Evolutionary conservation across 192 early-diverging fungal species (phyloP), one percentile per base, ranked within the genome.

Genomic region (Linnemannia elongata): DNA sequence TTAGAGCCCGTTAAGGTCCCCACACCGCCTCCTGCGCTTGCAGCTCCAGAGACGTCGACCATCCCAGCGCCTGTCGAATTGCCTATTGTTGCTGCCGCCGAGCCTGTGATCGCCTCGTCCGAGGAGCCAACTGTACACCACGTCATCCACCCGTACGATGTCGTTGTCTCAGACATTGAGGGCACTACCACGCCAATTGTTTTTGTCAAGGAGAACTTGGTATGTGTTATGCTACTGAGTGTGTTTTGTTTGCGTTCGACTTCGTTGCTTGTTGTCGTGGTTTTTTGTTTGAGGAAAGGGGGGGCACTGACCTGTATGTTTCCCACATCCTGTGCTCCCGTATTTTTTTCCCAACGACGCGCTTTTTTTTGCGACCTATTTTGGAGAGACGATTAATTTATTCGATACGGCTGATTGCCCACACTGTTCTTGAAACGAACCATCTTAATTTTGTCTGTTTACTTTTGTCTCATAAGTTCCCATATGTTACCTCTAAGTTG

Each of bases 141-240:
- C 45, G 35, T 72, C 30, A 38, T 81, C 55, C 75, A 52, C 7
- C 88, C 91, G 0, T 96, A 94, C 77, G 85, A 89, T 63, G 89
- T 82, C 33, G 92, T 95, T 41, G 77, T 98, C 69, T 89, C 96
- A n/a, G 97, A 98, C 82, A 96, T 98, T 80, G 97, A 99, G 88
- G 97, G 98, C 24, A 99, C 98, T 2, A 99, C 97, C 9, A 98
- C 97, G 2, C 97, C 98, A 24, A 98, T 99, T 42, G 93, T 97
- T 35, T 99, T 99, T 92, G 98, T 99, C 30, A 97, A 97, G 88
- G 96, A 98, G 69, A 92, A 92, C 18, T 88, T 99, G 80, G 92
- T 93, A 81, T 57, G 79, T 44, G 15, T 38, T 49, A 74, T 44
- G 15, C 22, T 49, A 74, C 18, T 15, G 27, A 42, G 30, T 74